Conservation (phyloP, 352 stramenopile genomes). For the Phytophthora citricola region DNA sequence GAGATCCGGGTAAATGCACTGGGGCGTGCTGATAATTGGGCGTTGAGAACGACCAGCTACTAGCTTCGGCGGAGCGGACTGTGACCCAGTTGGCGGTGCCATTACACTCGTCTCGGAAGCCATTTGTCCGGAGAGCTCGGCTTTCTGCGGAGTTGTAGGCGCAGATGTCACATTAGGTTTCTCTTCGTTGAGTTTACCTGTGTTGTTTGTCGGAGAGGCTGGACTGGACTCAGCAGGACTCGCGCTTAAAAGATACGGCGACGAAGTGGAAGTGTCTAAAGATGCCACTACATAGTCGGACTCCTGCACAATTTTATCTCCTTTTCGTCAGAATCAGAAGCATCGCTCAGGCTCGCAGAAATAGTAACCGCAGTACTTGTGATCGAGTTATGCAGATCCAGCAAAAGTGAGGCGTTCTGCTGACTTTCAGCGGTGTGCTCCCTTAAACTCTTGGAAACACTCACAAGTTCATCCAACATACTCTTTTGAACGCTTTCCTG, state of each 20-base stretch:
- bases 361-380: background rate
- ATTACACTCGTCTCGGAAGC: background rate
- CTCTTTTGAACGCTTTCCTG: conserved; percentile 6
- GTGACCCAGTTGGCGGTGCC: conserved; percentile 11
- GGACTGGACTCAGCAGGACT: conserved; percentile 14
- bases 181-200: conserved; percentile 3
- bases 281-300: conserved; percentile 23
- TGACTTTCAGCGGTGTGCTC: conserved; percentile 28
- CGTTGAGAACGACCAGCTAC: conserved; percentile 3
- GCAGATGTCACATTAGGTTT: conserved; percentile 1
- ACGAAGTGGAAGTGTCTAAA: conserved; percentile 24
- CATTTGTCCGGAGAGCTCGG: background rate
- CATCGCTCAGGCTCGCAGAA: conserved; percentile 8
- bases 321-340: conserved; percentile 17
- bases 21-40: conserved; percentile 10
- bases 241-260: conserved; percentile 18
- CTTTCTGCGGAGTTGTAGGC: conserved; percentile 5
- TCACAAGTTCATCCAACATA: conserved; percentile 35
- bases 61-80: conserved; percentile 25
- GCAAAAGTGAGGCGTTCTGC: conserved; percentile 18
- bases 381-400: conserved; percentile 29
- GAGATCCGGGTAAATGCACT: conserved; percentile 58
- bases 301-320: conserved; percentile 7
- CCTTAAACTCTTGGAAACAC: conserved; percentile 19
- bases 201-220: conserved; percentile 10